These are phyloP conservation scores for Hanseniaspora guilliermondii DNA, from an alignment of 805 yeast species.

Conservation along the genomic window DNA sequence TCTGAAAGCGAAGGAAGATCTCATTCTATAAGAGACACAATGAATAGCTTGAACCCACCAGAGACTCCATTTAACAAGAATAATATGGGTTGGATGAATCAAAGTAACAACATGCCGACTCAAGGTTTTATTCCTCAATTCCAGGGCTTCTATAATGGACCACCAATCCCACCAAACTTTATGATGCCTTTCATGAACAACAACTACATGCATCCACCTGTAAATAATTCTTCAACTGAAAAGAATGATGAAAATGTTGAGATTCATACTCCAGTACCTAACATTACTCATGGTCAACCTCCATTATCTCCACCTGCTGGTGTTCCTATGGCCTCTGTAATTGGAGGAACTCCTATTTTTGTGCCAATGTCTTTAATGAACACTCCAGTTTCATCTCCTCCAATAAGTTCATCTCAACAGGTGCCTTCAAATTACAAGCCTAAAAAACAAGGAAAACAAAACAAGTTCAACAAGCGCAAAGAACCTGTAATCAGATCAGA, in stretches of 20 bases:
- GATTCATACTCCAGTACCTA: not conserved
- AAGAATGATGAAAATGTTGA: not conserved
- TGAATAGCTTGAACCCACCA: slow-evolving; percentile 5
- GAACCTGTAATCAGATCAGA: slow-evolving; percentile 61
- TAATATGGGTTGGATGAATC: not conserved
- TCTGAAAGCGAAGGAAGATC: slow-evolving; percentile 12
- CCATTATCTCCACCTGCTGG: not conserved
- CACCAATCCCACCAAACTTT: slow-evolving; percentile 6
- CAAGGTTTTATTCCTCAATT: not conserved
- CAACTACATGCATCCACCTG: not conserved
- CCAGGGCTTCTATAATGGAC: not conserved
- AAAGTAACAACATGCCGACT: not conserved
- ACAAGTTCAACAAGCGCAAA: slow-evolving; percentile 17
- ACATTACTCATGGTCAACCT: not conserved
- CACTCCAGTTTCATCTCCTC: slow-evolving; percentile 8
- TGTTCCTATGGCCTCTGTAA: slow-evolving; percentile 2
- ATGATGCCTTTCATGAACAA: slow-evolving; percentile 7
- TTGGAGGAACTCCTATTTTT: slow-evolving; percentile 3
- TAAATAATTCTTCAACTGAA: not conserved
- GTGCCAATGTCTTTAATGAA: slow-evolving; percentile 8
- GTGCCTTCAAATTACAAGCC: slow-evolving; percentile 12
- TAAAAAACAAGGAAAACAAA: slow-evolving; percentile 14
- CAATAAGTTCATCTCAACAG: slow-evolving; percentile 3
- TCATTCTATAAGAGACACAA: slow-evolving; percentile 8
- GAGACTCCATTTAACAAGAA: not conserved